Evolutionary conservation across 2,329 filamentous ascomycete species (phyloP).

Genomic region (Ustilaginoidea virens): DNA sequence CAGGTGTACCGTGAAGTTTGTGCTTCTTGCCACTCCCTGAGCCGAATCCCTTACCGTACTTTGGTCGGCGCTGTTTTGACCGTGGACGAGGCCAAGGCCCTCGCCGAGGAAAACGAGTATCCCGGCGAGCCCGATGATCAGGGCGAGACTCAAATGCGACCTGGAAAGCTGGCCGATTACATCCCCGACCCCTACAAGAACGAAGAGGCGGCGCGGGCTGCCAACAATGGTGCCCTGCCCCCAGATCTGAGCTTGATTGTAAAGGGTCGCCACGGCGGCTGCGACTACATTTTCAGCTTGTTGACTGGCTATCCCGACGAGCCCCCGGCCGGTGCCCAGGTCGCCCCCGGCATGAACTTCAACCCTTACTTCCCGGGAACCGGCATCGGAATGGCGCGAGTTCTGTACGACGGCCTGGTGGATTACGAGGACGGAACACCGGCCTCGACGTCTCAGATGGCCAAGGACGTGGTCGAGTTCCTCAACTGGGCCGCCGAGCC

Average conservation of each 20-base stretch:
- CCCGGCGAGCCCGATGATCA: slow-evolving; percentile 95
- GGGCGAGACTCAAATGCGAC: slow-evolving; percentile 95
- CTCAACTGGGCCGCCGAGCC: slow-evolving; percentile 98
- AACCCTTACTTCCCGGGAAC: slow-evolving; percentile 99
- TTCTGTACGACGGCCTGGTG: slow-evolving; percentile 91
- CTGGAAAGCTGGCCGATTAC: slow-evolving; percentile 97
- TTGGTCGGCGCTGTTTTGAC: slow-evolving; percentile 88
- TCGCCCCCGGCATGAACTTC: slow-evolving; percentile 91
- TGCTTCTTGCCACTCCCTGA: slow-evolving; percentile 92
- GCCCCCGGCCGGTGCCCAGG: slow-evolving; percentile 72
- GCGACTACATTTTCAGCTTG: slow-evolving; percentile 96
- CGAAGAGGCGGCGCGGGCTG: slow-evolving; percentile 92
- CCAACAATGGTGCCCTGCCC: slow-evolving; percentile 95
- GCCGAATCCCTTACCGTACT: slow-evolving; percentile 81
- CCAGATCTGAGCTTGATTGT: slow-evolving; percentile 95
- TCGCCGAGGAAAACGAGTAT: slow-evolving; percentile 98
- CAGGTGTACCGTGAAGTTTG: slow-evolving; percentile 99
- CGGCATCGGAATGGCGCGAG: slow-evolving; percentile 97
- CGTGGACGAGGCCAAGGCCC: slow-evolving; percentile 90
- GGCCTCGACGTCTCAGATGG: slow-evolving; percentile 95
- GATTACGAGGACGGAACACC: slow-evolving; percentile 96
- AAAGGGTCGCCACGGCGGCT: slow-evolving; percentile 95
- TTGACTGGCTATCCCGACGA: slow-evolving; percentile 97
- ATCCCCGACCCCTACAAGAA: slow-evolving; percentile 94
- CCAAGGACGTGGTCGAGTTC: slow-evolving; percentile 98